Evolutionary conservation across 768 basidiomycete species (phyloP), one percentile per base, ranked within the genome.

Genomic region (Candolleomyces eurysporus): DNA sequence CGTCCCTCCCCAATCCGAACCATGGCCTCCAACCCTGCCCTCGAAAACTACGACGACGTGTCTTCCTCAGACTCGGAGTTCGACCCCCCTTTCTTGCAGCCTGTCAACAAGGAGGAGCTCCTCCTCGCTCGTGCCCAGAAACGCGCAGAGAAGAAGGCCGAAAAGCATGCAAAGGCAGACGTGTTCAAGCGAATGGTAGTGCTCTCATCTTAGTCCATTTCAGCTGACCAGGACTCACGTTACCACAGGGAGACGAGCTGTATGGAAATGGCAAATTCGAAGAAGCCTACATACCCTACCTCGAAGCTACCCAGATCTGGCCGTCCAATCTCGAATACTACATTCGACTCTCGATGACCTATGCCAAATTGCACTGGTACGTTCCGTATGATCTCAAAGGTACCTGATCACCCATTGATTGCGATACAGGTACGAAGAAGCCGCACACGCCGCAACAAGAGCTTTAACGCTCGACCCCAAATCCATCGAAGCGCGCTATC

Each of bases 401-500:
- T 6, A 36, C 36, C 36, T 36, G 36, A 11, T 36, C 36, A 36
- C 5, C 11, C 36, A 36, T 11, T 11, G 36, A 7, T 36, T 19
- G 11, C 3, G 43, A 42, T 17, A 61, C 54, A 79, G 80, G 65
- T 77, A 74, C 56, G 74, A 75, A 50, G 65, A 73, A 60, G 80
- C 80, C 4, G 79, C 77, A 46, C 67, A 69, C 19, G 72, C 76
- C 22, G 76, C 78, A 13, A 73, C 73, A 7, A 67, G 71, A 19
- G 78, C 78, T 0, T 65, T 81, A 30, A 65, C 68, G 2, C 63
- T 74, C 22, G 72, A 80, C 42, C 79, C 79, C 6, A 72, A 72
- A 63, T 72, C 73, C 58, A 60, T 72, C 19, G 77, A 79, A 56
- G 78, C 79, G 21, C 73, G 79, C 17, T 81, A 76, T 61, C 68